Evolutionary conservation across 1,284 basidiomycete genomes (phyloP), one percentile per base, ranked within the genome.

Genomic region (Paramarasmius palmivorus): DNA sequence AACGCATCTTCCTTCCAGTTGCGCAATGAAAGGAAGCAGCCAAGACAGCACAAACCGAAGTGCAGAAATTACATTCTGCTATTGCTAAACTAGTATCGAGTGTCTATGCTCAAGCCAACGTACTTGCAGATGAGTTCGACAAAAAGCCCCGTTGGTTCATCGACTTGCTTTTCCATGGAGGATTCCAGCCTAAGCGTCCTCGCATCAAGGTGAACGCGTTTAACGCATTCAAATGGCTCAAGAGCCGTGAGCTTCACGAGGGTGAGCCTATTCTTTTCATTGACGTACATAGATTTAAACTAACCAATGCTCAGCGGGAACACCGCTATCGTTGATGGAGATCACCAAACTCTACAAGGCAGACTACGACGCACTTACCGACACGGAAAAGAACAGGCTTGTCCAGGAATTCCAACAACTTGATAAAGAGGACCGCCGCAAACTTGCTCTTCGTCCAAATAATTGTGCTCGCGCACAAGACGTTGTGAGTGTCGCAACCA

Each of bases 161-260:
- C 1, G 55, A 57, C 38, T 32, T 49, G 9, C 29, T 57, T 15
- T 54, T 57, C 23, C 52, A 57, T 17, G 52, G 52, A 19, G 55
- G 55, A 23, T 37, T 50, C 1, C 36, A 25, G 2, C 49, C 55
- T 48, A 36, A 55, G 4, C 37, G 52, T 22, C 32, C 39, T 6
- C 47, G 54, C 9, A 17, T 44, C 1, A 49, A 38, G 35, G 12
- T 42, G 7, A 57, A 57, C 17, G 12, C 52, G n/a, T 57, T 22
- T 22, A 57, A 57, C n/a, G 55, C 52, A 4, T 55, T 20, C 32
- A 52, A 55, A 42, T 4, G 10, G 10, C 29, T 37, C 29, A 55
- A 50, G 20, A 41, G 50, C 1, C 15, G n/a, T 14, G 54, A 55
- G 20, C 12, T 17, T n/a, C 38, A 26, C 15, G 40, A 45, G 14